A percentile compares a stretch with the other conserved stretches of the same genome.
Conservation (phyloP, 768 basidiomycete genomes). For the Hygrophorus pudorinus region DNA sequence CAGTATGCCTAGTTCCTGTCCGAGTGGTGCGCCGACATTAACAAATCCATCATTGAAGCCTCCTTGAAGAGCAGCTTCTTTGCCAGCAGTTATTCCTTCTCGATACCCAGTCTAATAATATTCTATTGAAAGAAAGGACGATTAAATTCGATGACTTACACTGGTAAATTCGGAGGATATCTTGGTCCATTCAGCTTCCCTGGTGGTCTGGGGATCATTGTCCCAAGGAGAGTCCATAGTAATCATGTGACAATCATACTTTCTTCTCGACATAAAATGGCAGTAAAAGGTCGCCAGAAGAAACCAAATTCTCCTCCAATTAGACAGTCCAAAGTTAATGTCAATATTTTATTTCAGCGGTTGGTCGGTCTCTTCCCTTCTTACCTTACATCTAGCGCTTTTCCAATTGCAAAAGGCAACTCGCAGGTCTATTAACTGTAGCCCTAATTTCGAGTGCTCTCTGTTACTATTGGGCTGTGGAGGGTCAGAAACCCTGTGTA, state of each 20-base stretch:
- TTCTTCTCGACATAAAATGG: neutral
- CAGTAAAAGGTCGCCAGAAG: too few relatives aligned
- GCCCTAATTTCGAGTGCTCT: too few relatives aligned
- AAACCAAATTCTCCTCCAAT: too few relatives aligned
- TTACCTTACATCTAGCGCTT: too few relatives aligned
- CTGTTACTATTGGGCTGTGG: too few relatives aligned
- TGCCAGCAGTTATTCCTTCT: constrained; percentile 93
- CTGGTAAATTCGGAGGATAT: constrained; percentile 64
- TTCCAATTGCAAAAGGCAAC: too few relatives aligned
- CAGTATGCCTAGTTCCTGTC: constrained; percentile 66
- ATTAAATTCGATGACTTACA: constrained; percentile 26
- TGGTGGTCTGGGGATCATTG: constrained; percentile 25
- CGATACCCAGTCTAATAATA: constrained; percentile 74
- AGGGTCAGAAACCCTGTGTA: too few relatives aligned
- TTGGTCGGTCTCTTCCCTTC: too few relatives aligned
- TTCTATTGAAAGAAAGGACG: neutral
- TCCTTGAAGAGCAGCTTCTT: constrained; percentile 75
- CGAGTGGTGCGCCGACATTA: constrained; percentile 58
- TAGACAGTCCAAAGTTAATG: too few relatives aligned
- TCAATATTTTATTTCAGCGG: too few relatives aligned
- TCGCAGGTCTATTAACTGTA: too few relatives aligned
- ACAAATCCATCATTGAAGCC: constrained; percentile 89
- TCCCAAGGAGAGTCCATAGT: constrained; percentile 37
- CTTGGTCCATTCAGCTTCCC: constrained; percentile 57
- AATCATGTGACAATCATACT: too few relatives aligned